Evolutionary conservation across 1,284 basidiomycete genomes (phyloP).

Genomic region (Veloboletus limbatus): DNA sequence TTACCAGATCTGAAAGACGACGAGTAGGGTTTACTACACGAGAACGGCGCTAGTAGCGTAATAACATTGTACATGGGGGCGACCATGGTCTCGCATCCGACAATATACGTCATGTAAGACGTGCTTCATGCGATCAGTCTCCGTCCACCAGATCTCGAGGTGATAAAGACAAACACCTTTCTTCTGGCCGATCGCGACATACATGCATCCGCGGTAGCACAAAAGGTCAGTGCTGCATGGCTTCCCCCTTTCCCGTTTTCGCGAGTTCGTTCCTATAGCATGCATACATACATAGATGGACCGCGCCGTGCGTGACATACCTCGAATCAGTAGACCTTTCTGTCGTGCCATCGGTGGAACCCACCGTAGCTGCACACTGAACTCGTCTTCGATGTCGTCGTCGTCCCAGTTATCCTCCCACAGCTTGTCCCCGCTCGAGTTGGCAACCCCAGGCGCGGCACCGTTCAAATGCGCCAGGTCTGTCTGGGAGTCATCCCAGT

Average conservation of each 20-base stretch:
- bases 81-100: no score
- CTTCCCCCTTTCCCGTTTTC: constrained; percentile 54
- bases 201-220: background rate
- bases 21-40: background rate
- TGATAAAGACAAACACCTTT: no score
- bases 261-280: constrained; percentile 59
- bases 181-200: background rate
- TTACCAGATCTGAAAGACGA: constrained; percentile 17
- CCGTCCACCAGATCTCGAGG: no score
- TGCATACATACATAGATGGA: no score
- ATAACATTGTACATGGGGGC: no score
- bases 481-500: constrained; percentile 84
- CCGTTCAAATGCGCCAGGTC: constrained; percentile 74
- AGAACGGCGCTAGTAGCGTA: background rate
- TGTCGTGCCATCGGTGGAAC: constrained; percentile 19
- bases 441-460: constrained; percentile 67
- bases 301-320: background rate
- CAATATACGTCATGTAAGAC: no score
- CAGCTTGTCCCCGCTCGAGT: constrained; percentile 76
- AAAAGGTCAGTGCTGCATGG: constrained; percentile 54
- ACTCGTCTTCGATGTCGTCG: constrained; percentile 97
- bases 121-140: background rate
- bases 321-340: background rate
- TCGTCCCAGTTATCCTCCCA: constrained; percentile 99
- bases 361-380: constrained; percentile 91